Conservation (phyloP, 495 filamentous ascomycete species). For the Penicillium taxi region DNA sequence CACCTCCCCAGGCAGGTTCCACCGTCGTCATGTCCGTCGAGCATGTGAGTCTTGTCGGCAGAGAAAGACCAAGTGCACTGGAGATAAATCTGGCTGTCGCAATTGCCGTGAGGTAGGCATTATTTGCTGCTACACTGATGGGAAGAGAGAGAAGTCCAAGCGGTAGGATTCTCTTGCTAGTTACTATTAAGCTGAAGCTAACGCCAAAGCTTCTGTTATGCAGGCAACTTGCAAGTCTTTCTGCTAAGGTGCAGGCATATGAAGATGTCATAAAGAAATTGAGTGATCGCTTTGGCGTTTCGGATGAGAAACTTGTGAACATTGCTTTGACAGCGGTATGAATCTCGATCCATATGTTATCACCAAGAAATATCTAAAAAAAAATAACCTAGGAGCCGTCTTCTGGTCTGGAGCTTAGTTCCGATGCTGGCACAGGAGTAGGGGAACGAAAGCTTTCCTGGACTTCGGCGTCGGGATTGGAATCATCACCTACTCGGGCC, state of each 20-base stretch:
- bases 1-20: constrained; percentile 29
- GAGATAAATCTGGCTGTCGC: constrained; percentile 45
- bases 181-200: background rate
- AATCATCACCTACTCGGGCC: constrained; percentile 13
- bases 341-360: background rate
- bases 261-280: constrained; percentile 36
- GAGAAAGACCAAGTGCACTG: constrained; percentile 53
- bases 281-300: constrained; percentile 31
- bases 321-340: constrained; percentile 30
- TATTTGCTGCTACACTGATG: constrained; percentile 48
- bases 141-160: constrained; percentile 50
- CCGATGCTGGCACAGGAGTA: constrained; percentile 9
- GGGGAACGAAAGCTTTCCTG: constrained; percentile 3
- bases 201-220: background rate
- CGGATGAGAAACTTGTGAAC: constrained; percentile 34
- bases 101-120: constrained; percentile 47
- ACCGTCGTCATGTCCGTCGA: constrained; percentile 38
- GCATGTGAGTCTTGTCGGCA: constrained; percentile 43
- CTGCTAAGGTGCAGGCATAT: constrained; percentile 42
- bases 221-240: constrained; percentile 43
- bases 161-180: constrained; percentile 26
- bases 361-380: background rate
- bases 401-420: constrained; percentile 14
- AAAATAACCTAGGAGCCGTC: constrained; percentile 9
- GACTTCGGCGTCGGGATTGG: constrained; percentile 16